Base-by-base conservation (phyloP, 805 yeast genomes). In the Candida jianshihensis region DNA sequence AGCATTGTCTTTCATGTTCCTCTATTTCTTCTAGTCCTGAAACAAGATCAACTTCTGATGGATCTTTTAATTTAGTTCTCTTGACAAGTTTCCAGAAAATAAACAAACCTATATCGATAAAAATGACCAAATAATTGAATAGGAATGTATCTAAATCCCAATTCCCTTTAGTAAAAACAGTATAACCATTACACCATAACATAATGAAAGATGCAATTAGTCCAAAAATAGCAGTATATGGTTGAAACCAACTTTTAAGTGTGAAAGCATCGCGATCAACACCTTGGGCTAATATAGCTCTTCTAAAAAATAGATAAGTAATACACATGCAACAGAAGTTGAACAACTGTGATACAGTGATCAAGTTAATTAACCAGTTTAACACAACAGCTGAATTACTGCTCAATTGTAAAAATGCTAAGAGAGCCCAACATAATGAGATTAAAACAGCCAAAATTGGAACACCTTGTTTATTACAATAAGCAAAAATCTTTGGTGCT, bases 91-190 rank as follows among this genome's bases (percentile, higher is more conserved):
- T 78, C 72, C 82, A 76, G 26, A 59, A 53, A 8, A 71, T 20
- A 40, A 61, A 78, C n/a, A 74, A 57, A 1, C 47, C 67, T 24
- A 75, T 48, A 38, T 68, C 68, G 34, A 76, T 56, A 40, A 84
- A 83, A 11, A 85, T 68, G 79, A 82, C 79, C 40, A 86, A 63
- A 51, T 86, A 86, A 49, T 73, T 72, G 59, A 75, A 82, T 46
- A 84, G 63, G 59, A 86, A 86, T 8, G 66, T 61, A 39, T 76
- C 66, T 15, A 69, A 67, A 15, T 66, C 56, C 88, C 90, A 85
- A 37, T 62, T 53, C 6, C 82, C 85, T 12, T 78, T 78, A 31
- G 78, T 55, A 57, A 86, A 84, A 2, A 78, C 83, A 3, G 71
- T 61, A 60, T 82, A 86, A 5, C 95, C 95, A 41, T 74, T 75